Evolutionary conservation across 2,329 filamentous ascomycete genomes (phyloP).

Genomic region (Epichloe brachyelytri): DNA sequence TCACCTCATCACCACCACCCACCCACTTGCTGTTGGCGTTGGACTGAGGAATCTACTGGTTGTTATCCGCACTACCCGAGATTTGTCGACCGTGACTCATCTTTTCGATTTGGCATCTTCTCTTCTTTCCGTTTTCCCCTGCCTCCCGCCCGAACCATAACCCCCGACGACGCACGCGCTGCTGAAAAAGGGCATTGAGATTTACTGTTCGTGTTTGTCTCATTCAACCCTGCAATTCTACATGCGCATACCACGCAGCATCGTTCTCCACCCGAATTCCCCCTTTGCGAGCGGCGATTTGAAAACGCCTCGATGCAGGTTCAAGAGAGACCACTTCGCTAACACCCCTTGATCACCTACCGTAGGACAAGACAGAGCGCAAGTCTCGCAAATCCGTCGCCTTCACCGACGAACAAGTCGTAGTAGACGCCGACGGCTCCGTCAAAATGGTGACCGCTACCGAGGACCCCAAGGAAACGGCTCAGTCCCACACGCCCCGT

Average conservation of each 20-base stretch:
- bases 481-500: slow-evolving; percentile 64
- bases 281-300: not conserved
- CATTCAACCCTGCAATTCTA: not conserved
- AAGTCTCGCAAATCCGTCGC: slow-evolving; percentile 87
- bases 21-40: not conserved
- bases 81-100: not conserved
- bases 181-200: not conserved
- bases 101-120: not conserved
- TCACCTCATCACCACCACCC: slow-evolving; percentile 1
- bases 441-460: slow-evolving; percentile 63
- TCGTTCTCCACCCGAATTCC: not conserved
- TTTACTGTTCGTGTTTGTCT: slow-evolving; percentile 1
- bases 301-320: not conserved
- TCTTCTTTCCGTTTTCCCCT: not conserved
- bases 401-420: slow-evolving; percentile 75
- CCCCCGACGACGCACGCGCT: not conserved
- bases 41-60: not conserved
- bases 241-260: too few species aligned
- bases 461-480: slow-evolving; percentile 67
- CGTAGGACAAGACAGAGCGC: slow-evolving; percentile 31
- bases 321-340: not conserved
- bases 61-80: not conserved
- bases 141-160: not conserved
- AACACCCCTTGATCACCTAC: not conserved
- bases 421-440: slow-evolving; percentile 82